Evolutionary conservation across 2,329 filamentous ascomycete species (phyloP), one percentile per base, ranked within the genome.

Genomic region (Alternaria novae-zelandiae): DNA sequence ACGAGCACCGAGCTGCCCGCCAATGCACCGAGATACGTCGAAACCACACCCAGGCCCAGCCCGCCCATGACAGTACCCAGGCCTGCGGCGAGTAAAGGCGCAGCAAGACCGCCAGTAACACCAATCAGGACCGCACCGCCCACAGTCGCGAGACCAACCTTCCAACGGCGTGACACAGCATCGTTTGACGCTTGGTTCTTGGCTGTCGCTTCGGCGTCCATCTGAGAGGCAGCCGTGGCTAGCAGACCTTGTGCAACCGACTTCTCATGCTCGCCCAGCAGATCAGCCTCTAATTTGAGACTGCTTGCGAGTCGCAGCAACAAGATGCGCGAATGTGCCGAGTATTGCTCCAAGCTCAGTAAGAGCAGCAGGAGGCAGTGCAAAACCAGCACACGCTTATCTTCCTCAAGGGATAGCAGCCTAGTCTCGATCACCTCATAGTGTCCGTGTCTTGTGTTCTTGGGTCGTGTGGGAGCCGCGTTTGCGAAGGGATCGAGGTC

Each of bases 121-220:
- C 89, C 89, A 20, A 97, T 94, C 3, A 97, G 82, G 0, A 92
- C 92, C 2, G 94, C 94, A 10, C 94, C 94, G 0, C 93, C 93
- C 0, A 96, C 92, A 6, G 92, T 92, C 0, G 94, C 94, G 28
- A 97, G 84, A 0, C 94, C 93, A 26, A 97, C 93, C 76, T 93
- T 93, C 87, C 89, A 91, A 73, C 89, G 89, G 50, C 89, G 85
- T 13, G 86, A 79, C 13, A 82, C 81, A 64, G 88, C 89, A 61
- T 86, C 87, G 66, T 92, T 89, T 54, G 93, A 89, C 1, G 83
- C 86, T 61, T 90, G 88, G 74, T 91, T 91, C 73, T 90, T 87
- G 0, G 89, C 88, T 74, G 95, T 92, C 4, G 89, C 88, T 67
- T 94, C 91, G 0, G 91, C 91, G 1, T 89, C 89, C 86, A 96